Base-by-base conservation (phyloP, 176 grass and related monocot genomes). In the Cenchrus fungigraminus region DNA sequence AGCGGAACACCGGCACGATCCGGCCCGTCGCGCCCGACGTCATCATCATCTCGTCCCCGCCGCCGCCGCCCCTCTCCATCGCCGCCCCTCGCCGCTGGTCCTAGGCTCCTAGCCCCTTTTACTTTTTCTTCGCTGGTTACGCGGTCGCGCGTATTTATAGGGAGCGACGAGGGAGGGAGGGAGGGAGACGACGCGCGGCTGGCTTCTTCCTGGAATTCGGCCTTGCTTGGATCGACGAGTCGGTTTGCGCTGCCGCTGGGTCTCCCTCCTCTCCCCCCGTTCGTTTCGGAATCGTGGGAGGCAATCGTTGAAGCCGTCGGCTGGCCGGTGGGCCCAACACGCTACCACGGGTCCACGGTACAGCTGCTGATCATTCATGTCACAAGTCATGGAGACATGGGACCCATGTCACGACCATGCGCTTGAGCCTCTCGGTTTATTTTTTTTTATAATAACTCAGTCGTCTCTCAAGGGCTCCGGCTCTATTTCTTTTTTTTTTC, bases 11-110 rank as follows among this genome's bases (percentile, higher is more conserved):
- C 40, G 93, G 93, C 71, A 96, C 92, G 89, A 99, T 96, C 73
- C 97, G 85, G 45, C 91, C 71, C 83, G 91, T 99, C 31, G 97
- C 97, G 42, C 97, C 97, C 72, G 97, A 99, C 13, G 97, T 99
- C 77, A 93, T 91, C 77, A 93, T 89, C 81, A 90, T 69, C 84
- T 88, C 91, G 65, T 91, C 73, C 79, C 64, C 49, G 6, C 50
- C 12, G 6, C 54, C 57, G 37, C 29, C 54, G 17, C 28, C 56
- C 74, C 71, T 85, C 77, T 82, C 76, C 80, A 64, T 78, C 67
- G 19, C 63, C 55, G 47, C 16, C 3, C 9, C 69, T 34, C 20
- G 12, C 81, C 56, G 40, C 77, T 43, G 13, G 29, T 71, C 54
- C 40, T 34, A 1, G 0, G 8, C 12, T 42, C 34, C 8, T 0